Evolutionary conservation across 164 flowering plant species (phyloP), one percentile per base, ranked within the genome.

Genomic region (Magnolia officinalis): DNA sequence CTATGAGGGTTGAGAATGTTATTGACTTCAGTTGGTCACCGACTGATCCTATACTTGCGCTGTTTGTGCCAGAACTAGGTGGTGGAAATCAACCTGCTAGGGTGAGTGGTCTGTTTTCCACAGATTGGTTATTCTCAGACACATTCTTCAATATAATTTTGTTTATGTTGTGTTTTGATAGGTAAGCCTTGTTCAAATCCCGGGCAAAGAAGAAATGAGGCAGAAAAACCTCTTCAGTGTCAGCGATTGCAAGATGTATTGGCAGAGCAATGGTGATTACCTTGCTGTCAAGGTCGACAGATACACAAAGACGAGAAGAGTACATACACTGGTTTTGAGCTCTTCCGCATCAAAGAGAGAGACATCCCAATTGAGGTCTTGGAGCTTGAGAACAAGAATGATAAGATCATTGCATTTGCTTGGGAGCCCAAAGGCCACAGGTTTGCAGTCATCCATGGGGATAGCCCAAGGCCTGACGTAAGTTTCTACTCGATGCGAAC

Each of bases 11-110:
- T 68, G 97, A 94, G 37, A 92, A 90, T 86, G 94, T 96, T n/a
- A 75, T 92, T 83, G 99, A 96, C 77, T 91, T 96, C 79, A 79
- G 87, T 67, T 96, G 99, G 99, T 94, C 99, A 21, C 98, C 98
- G 14, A 82, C 96, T 61, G 98, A 94, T 87, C 91, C 97, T 51
- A 92, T 96, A 75, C 78, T 26, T 78, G 85, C 97, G 19, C 87
- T 94, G 29, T 94, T 87, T 87, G 99, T 93, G 78, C 99, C 99
- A 51, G 99, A 96, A 81, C 88, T 88, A 50, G 99, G 97, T 80
- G 96, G 98, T 76, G 97, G 98, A n/a, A 96, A 96, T 78, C 99
- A 96, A 78, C 99, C 99, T 83, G 98, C 99, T 14, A 89, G 92
- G 87, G 98, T 94, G 72, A 84, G 93, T 83, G 14, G 16, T 55